Evolutionary conservation across 108 stramenopile species (phyloP), one percentile per base, ranked within the genome.

Genomic region (Stephanodiscus triporus): DNA sequence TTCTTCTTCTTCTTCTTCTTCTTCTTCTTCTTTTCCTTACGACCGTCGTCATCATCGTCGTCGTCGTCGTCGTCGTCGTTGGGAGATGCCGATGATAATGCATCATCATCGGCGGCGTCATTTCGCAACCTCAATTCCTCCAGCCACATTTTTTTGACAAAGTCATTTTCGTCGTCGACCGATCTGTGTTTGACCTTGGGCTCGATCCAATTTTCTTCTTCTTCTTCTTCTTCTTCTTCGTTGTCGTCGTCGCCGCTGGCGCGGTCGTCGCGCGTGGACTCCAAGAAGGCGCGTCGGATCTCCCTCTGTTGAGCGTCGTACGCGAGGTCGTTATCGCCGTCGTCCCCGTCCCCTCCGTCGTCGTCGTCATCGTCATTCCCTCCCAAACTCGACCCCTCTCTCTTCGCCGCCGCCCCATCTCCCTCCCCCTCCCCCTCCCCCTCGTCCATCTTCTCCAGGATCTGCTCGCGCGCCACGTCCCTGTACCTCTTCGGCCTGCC

Each of bases 391-490:
- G 66, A 10, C 32, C 32, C 32, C 32, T 5, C 32, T 5, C 32
- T 34, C 32, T 5, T 5, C 32, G 32, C 32, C 32, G 34, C 26
- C 24, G 40, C 61, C 16, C 37, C 38, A 27, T 73, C 72, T 5
- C 5, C 47, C 10, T 79, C 84, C 17, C 81, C 78, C 37, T 61
- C 77, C 83, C n/a, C n/a, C 32, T 34, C 47, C 10, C 76, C 84
- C 17, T 83, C 78, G 29, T 61, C 77, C 83, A 96, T 94, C 65
- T 97, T 84, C 50, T 96, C 91, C 32, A 99, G 73, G 42, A 99
- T 90, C 80, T 99, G 97, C 63, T 97, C 92, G 23, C 99, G 85
- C 7, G 97, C 74, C 36, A 99, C 89, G 79, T 99, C 99, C 75
- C 97, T 98, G 90, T 92, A 97, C 8, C 71, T 77, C 83, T 84